Evolutionary conservation across 345 rosid genomes (phyloP).

Genomic region (Sisymbrium irio): DNA sequence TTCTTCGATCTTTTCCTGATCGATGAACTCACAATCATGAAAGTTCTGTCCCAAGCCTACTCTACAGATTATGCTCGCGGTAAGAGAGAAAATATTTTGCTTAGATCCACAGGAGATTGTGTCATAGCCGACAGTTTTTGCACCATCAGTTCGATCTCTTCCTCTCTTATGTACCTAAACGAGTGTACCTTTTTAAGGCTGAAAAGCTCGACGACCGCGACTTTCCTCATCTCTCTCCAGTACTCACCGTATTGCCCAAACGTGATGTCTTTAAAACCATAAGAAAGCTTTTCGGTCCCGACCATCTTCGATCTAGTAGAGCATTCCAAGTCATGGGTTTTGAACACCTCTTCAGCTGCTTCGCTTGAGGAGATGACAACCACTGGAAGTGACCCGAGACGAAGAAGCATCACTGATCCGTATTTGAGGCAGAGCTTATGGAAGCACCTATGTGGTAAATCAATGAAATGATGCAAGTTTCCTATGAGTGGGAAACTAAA

Average conservation of each 20-base stretch:
- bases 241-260: constrained; percentile 31
- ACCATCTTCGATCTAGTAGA: constrained; percentile 36
- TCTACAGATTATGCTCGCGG: constrained; percentile 34
- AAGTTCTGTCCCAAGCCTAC: constrained; percentile 43
- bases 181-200: constrained; percentile 8
- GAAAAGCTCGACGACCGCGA: constrained; percentile 10
- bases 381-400: background rate
- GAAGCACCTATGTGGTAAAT: constrained; percentile 56
- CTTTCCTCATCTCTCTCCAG: constrained; percentile 35
- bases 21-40: constrained; percentile 17
- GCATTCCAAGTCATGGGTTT: constrained; percentile 57
- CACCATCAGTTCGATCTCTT: constrained; percentile 18
- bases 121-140: background rate
- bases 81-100: constrained; percentile 24
- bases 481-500: too few relatives aligned
- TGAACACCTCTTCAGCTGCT: constrained; percentile 58
- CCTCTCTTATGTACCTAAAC: constrained; percentile 18
- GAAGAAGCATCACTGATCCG: background rate
- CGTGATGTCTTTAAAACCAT: constrained; percentile 27
- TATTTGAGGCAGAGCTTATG: constrained; percentile 51
- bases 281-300: constrained; percentile 11
- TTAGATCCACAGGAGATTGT: constrained; percentile 26
- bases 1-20: background rate
- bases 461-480: too few relatives aligned
- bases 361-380: constrained; percentile 45